Evolutionary conservation across 1,284 basidiomycete genomes (phyloP).

Genomic region (Tremellales sp.): DNA sequence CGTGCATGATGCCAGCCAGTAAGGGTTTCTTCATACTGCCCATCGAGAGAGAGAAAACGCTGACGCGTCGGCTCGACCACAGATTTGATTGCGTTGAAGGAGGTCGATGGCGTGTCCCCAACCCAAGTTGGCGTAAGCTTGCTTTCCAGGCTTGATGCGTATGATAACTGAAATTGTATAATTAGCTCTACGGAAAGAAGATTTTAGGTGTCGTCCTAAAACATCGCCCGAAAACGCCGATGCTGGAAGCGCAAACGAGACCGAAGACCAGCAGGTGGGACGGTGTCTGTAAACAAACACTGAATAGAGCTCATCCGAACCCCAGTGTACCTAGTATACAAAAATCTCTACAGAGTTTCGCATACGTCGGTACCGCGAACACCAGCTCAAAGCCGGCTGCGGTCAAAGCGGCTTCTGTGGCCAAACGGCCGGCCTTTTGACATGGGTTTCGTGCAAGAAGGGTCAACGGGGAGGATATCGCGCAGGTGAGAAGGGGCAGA

Average conservation of each 20-base stretch:
- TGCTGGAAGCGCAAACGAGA: neutral
- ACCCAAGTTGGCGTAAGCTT: conserved; percentile 9
- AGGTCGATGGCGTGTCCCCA: conserved; percentile 30
- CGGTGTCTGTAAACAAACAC: no score
- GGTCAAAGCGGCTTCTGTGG: no score
- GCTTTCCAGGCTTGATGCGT: neutral
- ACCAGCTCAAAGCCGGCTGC: no score
- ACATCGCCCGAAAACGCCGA: neutral
- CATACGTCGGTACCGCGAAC: no score
- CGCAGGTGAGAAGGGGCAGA: no score
- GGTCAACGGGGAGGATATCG: no score
- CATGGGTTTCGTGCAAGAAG: no score
- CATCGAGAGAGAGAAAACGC: neutral
- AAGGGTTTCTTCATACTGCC: conserved; percentile 9
- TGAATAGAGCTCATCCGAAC: no score
- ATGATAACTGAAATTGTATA: neutral
- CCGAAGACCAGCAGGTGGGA: no score
- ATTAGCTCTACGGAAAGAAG: neutral
- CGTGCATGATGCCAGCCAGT: conserved; percentile 40
- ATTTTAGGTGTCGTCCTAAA: neutral
- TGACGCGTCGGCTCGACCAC: neutral
- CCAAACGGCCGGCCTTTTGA: no score
- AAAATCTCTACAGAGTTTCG: no score
- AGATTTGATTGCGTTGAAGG: conserved; percentile 23
- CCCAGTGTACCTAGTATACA: no score